Base-by-base conservation (phyloP, 139 green algal genomes). In the Penium margaritaceum region DNA sequence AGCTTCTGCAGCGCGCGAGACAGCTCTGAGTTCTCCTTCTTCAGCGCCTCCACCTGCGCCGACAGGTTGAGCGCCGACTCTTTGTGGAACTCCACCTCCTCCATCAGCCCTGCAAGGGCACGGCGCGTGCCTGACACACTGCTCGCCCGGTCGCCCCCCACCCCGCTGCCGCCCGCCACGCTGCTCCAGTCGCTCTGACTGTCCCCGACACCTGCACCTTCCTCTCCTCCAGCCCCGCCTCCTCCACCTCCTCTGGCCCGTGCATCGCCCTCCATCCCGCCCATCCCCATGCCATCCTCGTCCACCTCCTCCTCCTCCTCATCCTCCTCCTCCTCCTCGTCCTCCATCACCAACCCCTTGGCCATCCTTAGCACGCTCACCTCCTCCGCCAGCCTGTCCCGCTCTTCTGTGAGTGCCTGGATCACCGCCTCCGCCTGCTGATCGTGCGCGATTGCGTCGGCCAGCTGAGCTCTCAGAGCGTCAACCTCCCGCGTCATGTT, bases 401-500 rank as follows among this genome's bases (percentile, higher is more conserved):
- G 5, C 67, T 74, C 67, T 21, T 62, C 55, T 66, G 29, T 39
- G 24, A 66, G 58, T 30, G 29, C n/a, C 1, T 41, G 30, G 29
- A 71, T 51, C 15, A 27, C 36, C 39, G n/a, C 41, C 12, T 27
- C 38, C 1, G 35, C 54, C 15, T 21, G 21, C 36, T 60, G 19
- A n/a, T 62, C 33, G 12, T 57, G 54, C 54, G 27, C 34, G 33
- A 43, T 30, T 1, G 44, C 36, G 3, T 64, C 55, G n/a, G 27
- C 55, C 2, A 64, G 27, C 55, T 73, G 33, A 0, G 9, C 19
- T 17, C 41, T 17, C 1, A 73, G 41, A n/a, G 38, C 65, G 19
- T 73, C 66, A 19, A 39, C 34, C 36, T 73, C 66, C 37, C 19
- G 4, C 17, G 66, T n/a, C 36, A 73, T n/a, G 47, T 60, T 60